Evolutionary conservation across 805 yeast species (phyloP), one percentile per base, ranked within the genome.

Genomic region (Yarrowia sp.): DNA sequence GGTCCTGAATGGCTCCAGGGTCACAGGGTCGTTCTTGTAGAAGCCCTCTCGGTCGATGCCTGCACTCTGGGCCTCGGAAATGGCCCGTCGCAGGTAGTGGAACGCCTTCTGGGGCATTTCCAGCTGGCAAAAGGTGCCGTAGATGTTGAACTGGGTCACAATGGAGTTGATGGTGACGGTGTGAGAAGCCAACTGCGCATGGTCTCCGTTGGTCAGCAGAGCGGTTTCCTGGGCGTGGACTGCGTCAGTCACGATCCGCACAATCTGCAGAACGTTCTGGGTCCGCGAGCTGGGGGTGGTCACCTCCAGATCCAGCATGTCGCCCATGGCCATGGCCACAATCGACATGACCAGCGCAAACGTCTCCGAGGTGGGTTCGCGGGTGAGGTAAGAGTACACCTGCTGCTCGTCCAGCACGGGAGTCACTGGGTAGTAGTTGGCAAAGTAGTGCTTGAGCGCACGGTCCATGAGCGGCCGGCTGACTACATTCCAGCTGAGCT

Each of bases 251-350:
- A 58, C 64, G 9, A 58, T 58, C 3, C 40, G n/a, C 7, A 58
- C 40, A 33, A 58, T 17, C 49, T 58, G 64, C 12, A 58, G 39
- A n/a, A 43, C 50, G 50, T 58, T 58, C n/a, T 58, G 64, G 17
- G 33, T 58, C 14, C 49, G 7, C 8, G 50, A 30, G 6, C 17
- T 8, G 1, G 64, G 50, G 7, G 64, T 58, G 12, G 64, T 58
- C 38, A 34, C 40, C 20, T 43, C 50, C 40, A 30, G 50, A 58
- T 58, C 50, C 0, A 43, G 39, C 64, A 58, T 33, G 15, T 58
- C 64, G 7, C 64, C 64, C 64, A 58, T 58, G 33, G 50, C 43
- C 39, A 58, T 43, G 50, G 64, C 64, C 13, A 58, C 64, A 3
- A 58, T 58, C 8, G 64, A 58, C 64, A 58, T 58, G 39, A 58